Conservation (phyloP, 2,329 filamentous ascomycete genomes). For the Zymoseptoria passerinii region DNA sequence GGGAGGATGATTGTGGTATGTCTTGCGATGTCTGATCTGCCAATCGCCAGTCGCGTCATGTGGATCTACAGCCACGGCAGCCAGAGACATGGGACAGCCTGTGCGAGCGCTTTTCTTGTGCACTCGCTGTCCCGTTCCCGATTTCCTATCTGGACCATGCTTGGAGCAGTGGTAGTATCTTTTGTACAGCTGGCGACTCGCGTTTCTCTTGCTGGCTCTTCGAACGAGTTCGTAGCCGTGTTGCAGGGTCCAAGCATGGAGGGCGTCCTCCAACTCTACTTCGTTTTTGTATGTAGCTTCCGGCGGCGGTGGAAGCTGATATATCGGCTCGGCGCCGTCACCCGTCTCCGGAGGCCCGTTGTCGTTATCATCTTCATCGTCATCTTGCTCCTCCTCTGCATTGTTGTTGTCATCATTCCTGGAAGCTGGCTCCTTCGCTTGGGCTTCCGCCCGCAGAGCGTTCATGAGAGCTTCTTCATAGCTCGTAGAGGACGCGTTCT, state of each 20-base stretch:
- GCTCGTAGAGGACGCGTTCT: conserved; percentile 1
- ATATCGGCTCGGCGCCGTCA: conserved; percentile 22
- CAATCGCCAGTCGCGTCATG: conserved; percentile 24
- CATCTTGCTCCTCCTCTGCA: conserved; percentile 14
- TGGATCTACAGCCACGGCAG: conserved; percentile 25
- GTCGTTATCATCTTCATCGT: conserved; percentile 20
- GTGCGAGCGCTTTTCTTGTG: conserved; percentile 25
- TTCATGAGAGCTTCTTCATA: conserved; percentile 21
- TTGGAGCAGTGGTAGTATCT: conserved; percentile 29
- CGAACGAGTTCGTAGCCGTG: conserved; percentile 29
- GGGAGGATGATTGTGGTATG: conserved; percentile 28
- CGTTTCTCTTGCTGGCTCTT: conserved; percentile 28
- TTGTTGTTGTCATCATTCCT: conserved; percentile 4
- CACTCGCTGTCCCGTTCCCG: conserved; percentile 12
- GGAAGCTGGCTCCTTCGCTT: conserved; percentile 1
- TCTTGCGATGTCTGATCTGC: conserved; percentile 28
- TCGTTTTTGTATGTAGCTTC: conserved; percentile 22
- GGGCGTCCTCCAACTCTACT: conserved; percentile 24
- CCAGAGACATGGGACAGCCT: conserved; percentile 28
- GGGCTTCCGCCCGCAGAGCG: conserved; percentile 16
- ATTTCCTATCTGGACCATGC: conserved; percentile 19
- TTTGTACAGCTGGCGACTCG: conserved; percentile 27
- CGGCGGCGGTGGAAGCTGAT: conserved; percentile 26
- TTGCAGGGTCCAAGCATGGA: conserved; percentile 28
- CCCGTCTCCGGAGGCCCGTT: conserved; percentile 10